A percentile compares a stretch with the other conserved stretches of the same genome.
These are phyloP conservation scores for Pseudozyma sp. DNA, from an alignment of 1,284 basidiomycete species.

Conservation along the genomic window DNA sequence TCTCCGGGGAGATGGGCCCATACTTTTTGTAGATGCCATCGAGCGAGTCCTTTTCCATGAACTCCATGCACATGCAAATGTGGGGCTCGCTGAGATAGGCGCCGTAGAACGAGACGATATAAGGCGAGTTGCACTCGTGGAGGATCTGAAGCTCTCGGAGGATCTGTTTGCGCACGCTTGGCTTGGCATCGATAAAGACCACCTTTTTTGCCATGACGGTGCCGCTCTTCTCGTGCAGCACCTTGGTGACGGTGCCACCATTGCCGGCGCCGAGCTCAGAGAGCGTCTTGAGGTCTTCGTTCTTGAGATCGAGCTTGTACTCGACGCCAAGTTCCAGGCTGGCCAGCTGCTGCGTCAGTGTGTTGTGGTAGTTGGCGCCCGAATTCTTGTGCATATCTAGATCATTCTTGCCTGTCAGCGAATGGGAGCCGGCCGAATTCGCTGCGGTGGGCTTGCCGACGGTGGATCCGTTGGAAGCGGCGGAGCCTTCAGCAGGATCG, in stretches of 20 bases:
- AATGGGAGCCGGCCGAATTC: conserved; percentile 31
- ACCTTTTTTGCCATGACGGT: conserved; percentile 68
- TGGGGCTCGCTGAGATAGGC: conserved; percentile 96
- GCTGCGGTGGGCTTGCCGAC: conserved; percentile 26
- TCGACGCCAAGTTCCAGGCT: conserved; percentile 69
- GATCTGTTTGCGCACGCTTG: conserved; percentile 96
- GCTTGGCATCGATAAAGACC: conserved; percentile 96
- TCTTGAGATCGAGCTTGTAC: conserved; percentile 70
- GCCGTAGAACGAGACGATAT: conserved; percentile 96
- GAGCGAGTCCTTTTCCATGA: conserved; percentile 81
- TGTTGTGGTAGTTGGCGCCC: conserved; percentile 57
- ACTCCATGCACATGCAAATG: conserved; percentile 99
- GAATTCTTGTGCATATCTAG: conserved; percentile 44
- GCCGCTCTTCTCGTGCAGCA: conserved; percentile 62
- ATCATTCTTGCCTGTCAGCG: conserved; percentile 16
- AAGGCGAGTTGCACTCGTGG: conserved; percentile 92
- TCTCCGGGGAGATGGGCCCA: conserved; percentile 87
- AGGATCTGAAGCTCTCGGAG: conserved; percentile 97
- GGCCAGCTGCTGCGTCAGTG: conserved; percentile 66
- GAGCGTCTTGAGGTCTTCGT: conserved; percentile 74
- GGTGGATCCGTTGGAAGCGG: conserved; percentile 30
- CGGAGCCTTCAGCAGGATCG: conserved; percentile 23
- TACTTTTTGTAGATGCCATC: conserved; percentile 95
- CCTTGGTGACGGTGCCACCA: conserved; percentile 94
- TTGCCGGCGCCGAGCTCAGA: conserved; percentile 95